These are phyloP conservation scores for Chaetomium sp. DNA, from an alignment of 2,329 filamentous ascomycete genomes.

Conservation along the genomic window DNA sequence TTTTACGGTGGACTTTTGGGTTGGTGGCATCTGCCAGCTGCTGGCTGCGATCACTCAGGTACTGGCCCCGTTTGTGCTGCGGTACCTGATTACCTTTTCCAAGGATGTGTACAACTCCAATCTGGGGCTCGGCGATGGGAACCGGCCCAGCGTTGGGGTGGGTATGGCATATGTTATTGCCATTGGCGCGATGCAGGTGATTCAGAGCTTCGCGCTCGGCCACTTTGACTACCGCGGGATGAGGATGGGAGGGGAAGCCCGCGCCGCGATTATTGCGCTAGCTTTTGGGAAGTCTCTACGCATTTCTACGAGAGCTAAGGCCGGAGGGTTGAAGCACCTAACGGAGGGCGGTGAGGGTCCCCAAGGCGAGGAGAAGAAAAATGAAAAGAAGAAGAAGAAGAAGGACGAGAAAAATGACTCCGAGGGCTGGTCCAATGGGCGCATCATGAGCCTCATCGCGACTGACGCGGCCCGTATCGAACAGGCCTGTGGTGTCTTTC, in stretches of 20 bases:
- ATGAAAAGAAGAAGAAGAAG: slow-evolving; percentile 30
- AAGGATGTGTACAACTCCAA: slow-evolving; percentile 68
- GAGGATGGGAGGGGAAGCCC: slow-evolving; percentile 78
- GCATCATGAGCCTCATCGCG: slow-evolving; percentile 46
- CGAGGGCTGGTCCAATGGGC: slow-evolving; percentile 83
- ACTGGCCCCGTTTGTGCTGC: slow-evolving; percentile 74
- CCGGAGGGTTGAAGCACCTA: slow-evolving; percentile 60
- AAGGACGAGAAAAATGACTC: slow-evolving; percentile 55
- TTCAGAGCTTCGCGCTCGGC: slow-evolving; percentile 74
- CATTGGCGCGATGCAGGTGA: slow-evolving; percentile 76
- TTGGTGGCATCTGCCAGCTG: slow-evolving; percentile 74
- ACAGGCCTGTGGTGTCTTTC: slow-evolving; percentile 80
- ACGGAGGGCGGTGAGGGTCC: slow-evolving; percentile 39
- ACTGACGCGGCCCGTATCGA: slow-evolving; percentile 92
- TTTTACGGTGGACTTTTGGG: slow-evolving; percentile 75
- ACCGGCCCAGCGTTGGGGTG: slow-evolving; percentile 58
- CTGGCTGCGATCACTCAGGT: slow-evolving; percentile 67
- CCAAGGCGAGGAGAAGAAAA: slow-evolving; percentile 32
- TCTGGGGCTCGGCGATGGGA: slow-evolving; percentile 28
- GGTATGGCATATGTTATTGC: slow-evolving; percentile 81
- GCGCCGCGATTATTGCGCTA: slow-evolving; percentile 74
- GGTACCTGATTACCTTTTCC: slow-evolving; percentile 82
- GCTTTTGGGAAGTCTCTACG: slow-evolving; percentile 93
- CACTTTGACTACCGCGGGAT: slow-evolving; percentile 93
- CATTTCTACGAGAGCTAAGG: slow-evolving; percentile 79